Evolutionary conservation across 108 stramenopile genomes (phyloP), one percentile per base, ranked within the genome.

Genomic region (Cyclotella sp.): DNA sequence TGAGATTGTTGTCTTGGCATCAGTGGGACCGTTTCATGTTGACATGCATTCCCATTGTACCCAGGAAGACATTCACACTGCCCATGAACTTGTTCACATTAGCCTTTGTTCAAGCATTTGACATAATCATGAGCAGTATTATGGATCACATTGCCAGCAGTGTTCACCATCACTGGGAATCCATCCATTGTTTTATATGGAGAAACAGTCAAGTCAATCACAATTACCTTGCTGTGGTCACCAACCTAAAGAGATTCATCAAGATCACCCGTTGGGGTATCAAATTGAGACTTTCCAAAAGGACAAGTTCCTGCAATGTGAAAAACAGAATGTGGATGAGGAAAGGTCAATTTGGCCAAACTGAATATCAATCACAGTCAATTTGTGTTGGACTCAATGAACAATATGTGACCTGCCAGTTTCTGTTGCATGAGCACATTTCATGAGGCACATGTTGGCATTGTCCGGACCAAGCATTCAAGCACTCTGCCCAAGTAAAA

Each of bases 21-120:
- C 74, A 46, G 85, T 86, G 29, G 90, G 90, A 79, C 95, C 30
- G 86, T 63, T 41, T 90, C 87, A 59, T 91, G 82, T 63, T 94
- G 84, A 77, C 95, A 96, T 24, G 90, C 95, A 30, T 78, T 62
- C 53, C 95, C 95, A 49, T 91, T 89, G 85, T 93, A 96, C 41
- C 91, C 91, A 47, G 79, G 83, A 75, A 90, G 90, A 82, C 95
- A 96, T 61, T 86, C 77, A 77, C 95, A 96, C 69, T 84, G 63
- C 34, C 95, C 95, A 34, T 76, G 70, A 22, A 22, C 46, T 22
- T 90, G 85, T 72, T 94, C 93, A 76, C 95, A 96, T 54, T 87
- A 58, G 47, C 95, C 94, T 82, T 91, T 92, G 77, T 90, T 85
- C 39, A 90, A 90, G 85, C 93, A 95, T 70, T 93, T 90, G 28